Evolutionary conservation across 805 yeast species (phyloP), one percentile per base, ranked within the genome.

Genomic region (Metschnikowia borealis): DNA sequence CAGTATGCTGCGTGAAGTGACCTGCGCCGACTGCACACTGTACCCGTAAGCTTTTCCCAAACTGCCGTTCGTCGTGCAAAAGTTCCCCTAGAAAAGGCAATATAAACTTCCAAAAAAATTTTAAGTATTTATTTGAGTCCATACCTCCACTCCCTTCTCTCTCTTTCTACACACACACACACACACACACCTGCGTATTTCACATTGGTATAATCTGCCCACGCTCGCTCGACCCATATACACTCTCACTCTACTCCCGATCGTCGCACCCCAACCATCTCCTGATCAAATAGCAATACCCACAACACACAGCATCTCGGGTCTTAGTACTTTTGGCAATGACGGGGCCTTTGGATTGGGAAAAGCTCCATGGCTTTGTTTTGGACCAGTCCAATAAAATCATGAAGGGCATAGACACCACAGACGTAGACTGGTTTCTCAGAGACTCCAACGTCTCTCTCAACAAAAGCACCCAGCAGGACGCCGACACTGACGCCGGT

Each of bases 401-500:
- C 3, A 44, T 53, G 11, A 48, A 51, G 41, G 77, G 74, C 5
- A 70, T 76, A 32, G 63, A 68, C 32, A 70, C 68, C 47, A 64
- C 65, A 21, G 82, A 79, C 51, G 74, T 79, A 20, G 80, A 77
- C 57, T 79, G 83, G 83, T 71, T 79, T 50, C 64, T 79, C 18
- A 64, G 82, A 51, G 77, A 71, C 52, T 51, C 69, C 23, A 55
- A 58, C 13, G 51, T 48, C 20, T 37, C 46, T 13, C 10, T 21
- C 18, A 46, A 26, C 17, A 48, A 45, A 18, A 37, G 11, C 29
- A 41, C 47, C 18, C 29, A 29, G n/a, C 33, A 29, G 20, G 48
- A 31, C 5, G n/a, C 42, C 34, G 48, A 31, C 11, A 6, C 45
- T 7, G 36, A 32, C 3, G 21, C 10, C 31, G 15, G n/a, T 13